phyloP scores from a whole-genome alignment of 2,329 filamentous ascomycete species.

The Apiospora marii region DNA sequence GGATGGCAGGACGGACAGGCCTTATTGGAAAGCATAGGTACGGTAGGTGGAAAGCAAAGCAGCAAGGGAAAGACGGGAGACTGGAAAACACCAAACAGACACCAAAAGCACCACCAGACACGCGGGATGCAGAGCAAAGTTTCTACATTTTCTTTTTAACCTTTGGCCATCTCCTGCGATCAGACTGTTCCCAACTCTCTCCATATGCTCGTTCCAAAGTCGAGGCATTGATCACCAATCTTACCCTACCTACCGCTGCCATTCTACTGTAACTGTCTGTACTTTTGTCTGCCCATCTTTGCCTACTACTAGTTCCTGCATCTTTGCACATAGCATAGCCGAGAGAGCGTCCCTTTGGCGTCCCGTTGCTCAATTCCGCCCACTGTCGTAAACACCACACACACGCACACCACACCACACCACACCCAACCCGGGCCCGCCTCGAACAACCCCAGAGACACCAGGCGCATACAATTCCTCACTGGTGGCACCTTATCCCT shows the following conservation, averaged over 20 bases:
- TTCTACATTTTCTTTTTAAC: slow-evolving; percentile 23
- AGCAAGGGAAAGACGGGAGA: slow-evolving; percentile 20
- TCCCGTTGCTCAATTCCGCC: neutral
- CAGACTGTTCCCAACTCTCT: slow-evolving; percentile 15
- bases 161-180: slow-evolving; percentile 20
- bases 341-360: neutral
- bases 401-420: neutral
- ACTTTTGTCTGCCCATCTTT: neutral
- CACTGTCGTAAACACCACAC: neutral
- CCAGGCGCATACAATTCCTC: slow-evolving; percentile 13
- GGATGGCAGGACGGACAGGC: slow-evolving; percentile 11
- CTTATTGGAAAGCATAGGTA: slow-evolving; percentile 4
- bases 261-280: slow-evolving; percentile 1
- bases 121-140: slow-evolving; percentile 22
- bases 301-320: neutral
- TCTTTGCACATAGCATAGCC: neutral
- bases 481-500: neutral
- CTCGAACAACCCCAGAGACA: neutral
- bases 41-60: slow-evolving; percentile 16
- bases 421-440: neutral
- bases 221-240: slow-evolving; percentile 4
- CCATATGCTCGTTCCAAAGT: neutral
- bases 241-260: neutral
- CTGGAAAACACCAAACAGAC: slow-evolving; percentile 23
- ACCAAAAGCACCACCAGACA: slow-evolving; percentile 24